A percentile compares a stretch with the other conserved stretches of the same genome.
phyloP scores from a whole-genome alignment of 768 basidiomycete genomes.

The Suillus weaverae region DNA sequence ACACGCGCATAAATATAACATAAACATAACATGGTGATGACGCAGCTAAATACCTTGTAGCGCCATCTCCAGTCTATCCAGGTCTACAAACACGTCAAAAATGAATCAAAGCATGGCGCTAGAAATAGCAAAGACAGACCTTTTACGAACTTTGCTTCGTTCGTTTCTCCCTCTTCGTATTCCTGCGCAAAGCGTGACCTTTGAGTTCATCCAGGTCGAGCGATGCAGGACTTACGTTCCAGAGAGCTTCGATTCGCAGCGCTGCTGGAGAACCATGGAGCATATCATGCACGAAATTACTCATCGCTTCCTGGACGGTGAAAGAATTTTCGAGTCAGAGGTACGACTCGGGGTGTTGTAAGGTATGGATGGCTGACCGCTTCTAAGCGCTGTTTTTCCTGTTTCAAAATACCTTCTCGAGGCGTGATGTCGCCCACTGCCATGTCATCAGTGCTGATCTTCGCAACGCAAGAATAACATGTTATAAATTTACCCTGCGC shows the following conservation, averaged over 20 bases:
- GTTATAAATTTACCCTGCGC: slow-evolving; percentile 69
- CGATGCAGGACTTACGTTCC: slow-evolving; percentile 51
- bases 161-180: slow-evolving; percentile 73
- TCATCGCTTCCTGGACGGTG: slow-evolving; percentile 74
- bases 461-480: too few species aligned
- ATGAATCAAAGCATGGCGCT: not conserved
- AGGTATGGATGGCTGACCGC: slow-evolving; percentile 40
- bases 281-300: slow-evolving; percentile 87
- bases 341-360: not conserved
- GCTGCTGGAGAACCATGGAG: slow-evolving; percentile 73
- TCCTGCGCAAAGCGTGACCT: slow-evolving; percentile 48
- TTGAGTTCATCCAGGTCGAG: not conserved
- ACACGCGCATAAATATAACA: not conserved
- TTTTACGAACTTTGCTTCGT: slow-evolving; percentile 87
- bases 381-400: slow-evolving; percentile 78
- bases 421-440: slow-evolving; percentile 93
- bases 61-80: slow-evolving; percentile 88
- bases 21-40: not conserved
- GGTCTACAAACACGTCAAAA: slow-evolving; percentile 45
- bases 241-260: slow-evolving; percentile 64
- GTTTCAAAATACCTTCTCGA: slow-evolving; percentile 79
- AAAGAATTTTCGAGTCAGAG: slow-evolving; percentile 11
- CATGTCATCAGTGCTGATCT: not conserved
- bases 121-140: slow-evolving; percentile 38
- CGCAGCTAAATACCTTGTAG: slow-evolving; percentile 56